These are phyloP conservation scores for Phaeosphaeria sp. DNA, from an alignment of 2,329 filamentous ascomycete species.

Conservation along the genomic window DNA sequence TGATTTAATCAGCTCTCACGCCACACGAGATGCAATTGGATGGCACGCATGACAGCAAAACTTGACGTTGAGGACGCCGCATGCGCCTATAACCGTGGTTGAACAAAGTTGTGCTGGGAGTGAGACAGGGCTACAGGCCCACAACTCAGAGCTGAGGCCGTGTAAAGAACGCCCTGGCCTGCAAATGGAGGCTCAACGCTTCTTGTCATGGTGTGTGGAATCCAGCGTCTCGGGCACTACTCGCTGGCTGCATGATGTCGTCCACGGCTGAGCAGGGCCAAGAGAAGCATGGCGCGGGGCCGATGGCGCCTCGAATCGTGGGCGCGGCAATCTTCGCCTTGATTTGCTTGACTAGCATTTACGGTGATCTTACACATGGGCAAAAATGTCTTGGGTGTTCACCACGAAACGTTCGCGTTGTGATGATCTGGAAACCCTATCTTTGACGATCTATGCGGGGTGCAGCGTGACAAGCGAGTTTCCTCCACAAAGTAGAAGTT, in stretches of 20 bases:
- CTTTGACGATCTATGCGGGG: conserved; percentile 6
- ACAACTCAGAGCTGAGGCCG: conserved; percentile 12
- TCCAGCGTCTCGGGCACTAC: conserved; percentile 13
- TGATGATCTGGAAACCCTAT: not conserved
- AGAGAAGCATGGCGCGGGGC: conserved; percentile 6
- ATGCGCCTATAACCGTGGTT: conserved; percentile 5
- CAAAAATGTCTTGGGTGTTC: not conserved
- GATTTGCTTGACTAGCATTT: conserved; percentile 5
- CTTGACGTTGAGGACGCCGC: conserved; percentile 12
- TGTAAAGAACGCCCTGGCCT: conserved; percentile 12
- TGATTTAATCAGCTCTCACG: not conserved
- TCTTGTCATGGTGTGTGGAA: conserved; percentile 9
- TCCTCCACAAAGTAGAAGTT: not conserved
- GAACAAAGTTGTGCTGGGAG: not conserved
- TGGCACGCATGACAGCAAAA: not conserved
- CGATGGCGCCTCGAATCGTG: not conserved
- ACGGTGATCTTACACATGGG: not conserved
- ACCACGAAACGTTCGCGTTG: not conserved
- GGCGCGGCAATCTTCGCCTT: conserved; percentile 5
- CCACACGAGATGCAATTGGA: not conserved
- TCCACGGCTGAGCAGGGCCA: conserved; percentile 4
- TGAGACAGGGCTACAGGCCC: not conserved
- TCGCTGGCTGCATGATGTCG: conserved; percentile 9
- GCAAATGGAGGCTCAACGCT: conserved; percentile 17
- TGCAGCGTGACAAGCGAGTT: not conserved